These are phyloP conservation scores for Monilinia vaccinii-corymbosi DNA, from an alignment of 2,329 filamentous ascomycete species.

Conservation along the genomic window DNA sequence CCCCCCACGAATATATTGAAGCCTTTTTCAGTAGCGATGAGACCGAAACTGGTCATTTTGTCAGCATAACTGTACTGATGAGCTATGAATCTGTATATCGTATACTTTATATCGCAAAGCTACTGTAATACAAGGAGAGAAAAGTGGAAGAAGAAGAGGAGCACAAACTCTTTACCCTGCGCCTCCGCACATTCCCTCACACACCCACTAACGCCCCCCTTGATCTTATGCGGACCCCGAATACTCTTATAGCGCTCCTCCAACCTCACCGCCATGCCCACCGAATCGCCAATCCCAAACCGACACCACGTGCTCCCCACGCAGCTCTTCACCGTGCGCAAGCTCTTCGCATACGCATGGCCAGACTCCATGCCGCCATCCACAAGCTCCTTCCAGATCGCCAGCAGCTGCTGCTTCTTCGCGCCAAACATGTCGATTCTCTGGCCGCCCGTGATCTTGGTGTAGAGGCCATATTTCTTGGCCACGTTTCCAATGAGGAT, in stretches of 20 bases:
- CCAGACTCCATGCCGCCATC: slow-evolving; percentile 84
- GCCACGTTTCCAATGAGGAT: slow-evolving; percentile 77
- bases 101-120: too few species aligned
- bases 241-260: slow-evolving; percentile 92
- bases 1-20: slow-evolving; percentile 90
- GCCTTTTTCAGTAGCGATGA: slow-evolving; percentile 86
- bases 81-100: too few species aligned
- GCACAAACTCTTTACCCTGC: slow-evolving; percentile 73
- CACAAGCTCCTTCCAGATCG: slow-evolving; percentile 73
- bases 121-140: neutral
- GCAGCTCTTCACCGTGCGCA: slow-evolving; percentile 85
- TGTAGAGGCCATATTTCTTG: slow-evolving; percentile 76
- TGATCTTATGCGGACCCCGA: slow-evolving; percentile 82
- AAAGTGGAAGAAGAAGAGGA: neutral
- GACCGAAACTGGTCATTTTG: too few species aligned
- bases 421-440: slow-evolving; percentile 91
- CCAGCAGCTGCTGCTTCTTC: slow-evolving; percentile 72
- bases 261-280: slow-evolving; percentile 79
- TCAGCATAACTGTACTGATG: too few species aligned
- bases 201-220: slow-evolving; percentile 82
- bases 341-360: slow-evolving; percentile 82
- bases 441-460: slow-evolving; percentile 87
- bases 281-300: slow-evolving; percentile 80
- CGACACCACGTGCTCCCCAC: slow-evolving; percentile 89
- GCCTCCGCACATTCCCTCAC: slow-evolving; percentile 91